These are phyloP conservation scores for Dryas alaskensis DNA, from an alignment of 306 rosid genomes.

Conservation along the genomic window DNA sequence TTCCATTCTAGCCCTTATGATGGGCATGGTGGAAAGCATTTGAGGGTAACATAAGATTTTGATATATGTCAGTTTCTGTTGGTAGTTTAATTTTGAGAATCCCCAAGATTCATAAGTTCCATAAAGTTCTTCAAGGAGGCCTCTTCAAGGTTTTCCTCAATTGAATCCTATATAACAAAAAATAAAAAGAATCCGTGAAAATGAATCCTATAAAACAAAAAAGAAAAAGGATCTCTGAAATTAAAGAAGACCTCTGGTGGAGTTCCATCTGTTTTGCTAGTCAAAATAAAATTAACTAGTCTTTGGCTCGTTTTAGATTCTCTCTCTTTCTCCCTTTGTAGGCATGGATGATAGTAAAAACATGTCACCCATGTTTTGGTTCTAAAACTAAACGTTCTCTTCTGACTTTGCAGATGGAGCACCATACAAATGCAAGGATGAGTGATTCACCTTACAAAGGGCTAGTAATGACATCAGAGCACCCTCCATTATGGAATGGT, in stretches of 20 bases:
- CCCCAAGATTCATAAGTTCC: constrained; percentile 3
- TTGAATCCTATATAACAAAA: background rate
- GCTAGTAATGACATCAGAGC: constrained; percentile 52
- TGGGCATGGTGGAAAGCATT: constrained; percentile 44
- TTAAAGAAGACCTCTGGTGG: background rate
- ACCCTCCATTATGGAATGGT: constrained; percentile 58
- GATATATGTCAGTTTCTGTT: background rate
- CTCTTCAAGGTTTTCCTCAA: background rate
- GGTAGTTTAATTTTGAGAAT: background rate
- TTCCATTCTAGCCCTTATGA: constrained; percentile 48
- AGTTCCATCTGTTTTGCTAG: background rate
- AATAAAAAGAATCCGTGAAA: too few relatives aligned
- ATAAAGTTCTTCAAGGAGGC: background rate
- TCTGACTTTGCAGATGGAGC: constrained; percentile 62
- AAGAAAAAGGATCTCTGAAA: too few relatives aligned
- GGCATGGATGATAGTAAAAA: constrained; percentile 2
- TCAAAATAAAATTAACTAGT: background rate
- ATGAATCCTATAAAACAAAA: too few relatives aligned
- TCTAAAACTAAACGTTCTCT: constrained; percentile 9
- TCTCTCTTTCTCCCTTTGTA: constrained; percentile 7
- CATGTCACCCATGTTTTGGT: background rate
- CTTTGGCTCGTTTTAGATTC: background rate
- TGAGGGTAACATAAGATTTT: constrained; percentile 42
- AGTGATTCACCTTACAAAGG: constrained; percentile 58
- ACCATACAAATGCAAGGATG: constrained; percentile 37